These are phyloP conservation scores for Trichoderma arundinaceum DNA, from an alignment of 2,329 filamentous ascomycete genomes.

Conservation along the genomic window DNA sequence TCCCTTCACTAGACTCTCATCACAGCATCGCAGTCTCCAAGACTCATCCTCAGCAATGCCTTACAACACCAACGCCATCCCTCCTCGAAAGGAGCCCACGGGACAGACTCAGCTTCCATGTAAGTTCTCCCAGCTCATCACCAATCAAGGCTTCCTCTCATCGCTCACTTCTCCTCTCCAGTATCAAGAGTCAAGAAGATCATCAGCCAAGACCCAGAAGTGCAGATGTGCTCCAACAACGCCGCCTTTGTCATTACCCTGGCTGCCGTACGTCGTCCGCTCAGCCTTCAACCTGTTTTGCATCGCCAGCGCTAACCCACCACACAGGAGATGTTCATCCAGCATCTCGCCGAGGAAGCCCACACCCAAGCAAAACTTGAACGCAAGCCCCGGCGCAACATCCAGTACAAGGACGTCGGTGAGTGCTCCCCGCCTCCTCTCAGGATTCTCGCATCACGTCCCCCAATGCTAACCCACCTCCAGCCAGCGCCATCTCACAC, in stretches of 20 bases:
- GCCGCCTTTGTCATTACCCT: constrained; percentile 92
- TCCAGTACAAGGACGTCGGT: constrained; percentile 96
- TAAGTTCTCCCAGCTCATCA: constrained; percentile 54
- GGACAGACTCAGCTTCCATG: constrained; percentile 84
- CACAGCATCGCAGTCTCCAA: not conserved
- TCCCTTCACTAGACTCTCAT: not conserved
- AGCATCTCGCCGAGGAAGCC: constrained; percentile 83
- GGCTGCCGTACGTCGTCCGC: constrained; percentile 70
- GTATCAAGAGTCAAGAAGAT: constrained; percentile 97
- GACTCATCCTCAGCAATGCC: constrained; percentile 65
- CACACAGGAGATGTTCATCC: constrained; percentile 86
- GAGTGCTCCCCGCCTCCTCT: constrained; percentile 39
- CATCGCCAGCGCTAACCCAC: not conserved
- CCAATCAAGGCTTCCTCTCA: not conserved
- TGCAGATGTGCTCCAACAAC: constrained; percentile 86
- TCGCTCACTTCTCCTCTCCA: constrained; percentile 45
- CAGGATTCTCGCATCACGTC: not conserved
- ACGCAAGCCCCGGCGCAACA: constrained; percentile 87
- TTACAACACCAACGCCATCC: constrained; percentile 85
- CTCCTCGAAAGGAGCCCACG: constrained; percentile 79
- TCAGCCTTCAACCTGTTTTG: not conserved
- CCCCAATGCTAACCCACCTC: not conserved
- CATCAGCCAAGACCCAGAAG: constrained; percentile 84
- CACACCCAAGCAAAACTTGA: constrained; percentile 90
- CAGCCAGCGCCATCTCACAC: constrained; percentile 82